Base-by-base conservation (phyloP, 1,139 yeast genomes). In the Yamadazyma spencermartinsiae region DNA sequence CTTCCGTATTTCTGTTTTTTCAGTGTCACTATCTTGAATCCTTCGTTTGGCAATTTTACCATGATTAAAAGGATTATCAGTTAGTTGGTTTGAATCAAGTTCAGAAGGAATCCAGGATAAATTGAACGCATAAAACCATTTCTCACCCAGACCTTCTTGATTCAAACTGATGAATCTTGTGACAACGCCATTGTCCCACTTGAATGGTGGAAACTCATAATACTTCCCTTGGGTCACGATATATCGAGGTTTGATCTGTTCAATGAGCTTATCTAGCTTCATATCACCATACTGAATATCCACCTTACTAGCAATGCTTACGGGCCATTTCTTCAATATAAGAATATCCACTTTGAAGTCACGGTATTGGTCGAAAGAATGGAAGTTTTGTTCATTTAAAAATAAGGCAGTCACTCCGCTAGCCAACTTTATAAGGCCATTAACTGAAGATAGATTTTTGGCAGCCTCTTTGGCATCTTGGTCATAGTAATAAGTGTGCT, bases 71-170 rank as follows among this genome's bases (percentile, higher is more conserved):
- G 39, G 44, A 37, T 29, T 46, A 2, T 12, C 34, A 10, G 20
- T 34, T 18, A 43, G 27, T 11, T 36, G 40, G 8, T 16, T 13
- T 10, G 30, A 13, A n/a, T 38, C 36, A 3, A 42, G 19, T 9
- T 48, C 52, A 23, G 35, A 35, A 8, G 45, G 42, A 7, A 48
- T 25, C 20, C 36, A 31, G 1, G 55, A 52, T 4, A 82, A 52
- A 33, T 68, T 72, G 49, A 84, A 84, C 0, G 92, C 94, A 60
- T 85, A 85, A 45, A 79, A 82, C 90, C 92, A 86, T 58, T 80
- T 81, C 31, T 28, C 20, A 0, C 72, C 74, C 9, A 75, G 63
- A 0, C 81, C 84, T 52, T 74, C 82, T 40, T 70, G 68, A 0
- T 78, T 84, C 35, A 85, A 56, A 54, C 88, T 82, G 16, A 85